phyloP scores from a whole-genome alignment of 352 stramenopile genomes.

The Phytophthora rubi region DNA sequence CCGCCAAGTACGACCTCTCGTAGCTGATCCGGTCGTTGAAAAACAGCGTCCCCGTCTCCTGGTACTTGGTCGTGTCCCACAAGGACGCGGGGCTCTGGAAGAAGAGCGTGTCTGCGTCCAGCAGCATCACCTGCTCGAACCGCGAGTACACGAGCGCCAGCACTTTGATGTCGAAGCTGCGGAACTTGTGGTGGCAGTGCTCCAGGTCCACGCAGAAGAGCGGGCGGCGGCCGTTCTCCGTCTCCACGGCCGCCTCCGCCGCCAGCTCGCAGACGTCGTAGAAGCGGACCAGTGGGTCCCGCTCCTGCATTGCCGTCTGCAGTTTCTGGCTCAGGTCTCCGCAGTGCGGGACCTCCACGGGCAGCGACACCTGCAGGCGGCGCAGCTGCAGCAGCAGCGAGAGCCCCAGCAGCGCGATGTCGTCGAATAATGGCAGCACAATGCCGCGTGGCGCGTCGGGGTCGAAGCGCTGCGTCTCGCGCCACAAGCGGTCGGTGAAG shows the following conservation, averaged over 20 bases:
- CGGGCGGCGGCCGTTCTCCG: slow-evolving; percentile 7
- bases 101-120: slow-evolving; percentile 62
- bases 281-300: slow-evolving; percentile 39
- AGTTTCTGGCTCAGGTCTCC: slow-evolving; percentile 49
- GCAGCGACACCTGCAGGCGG: slow-evolving; percentile 44
- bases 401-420: slow-evolving; percentile 54
- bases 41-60: slow-evolving; percentile 54
- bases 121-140: slow-evolving; percentile 58
- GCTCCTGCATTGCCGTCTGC: slow-evolving; percentile 32
- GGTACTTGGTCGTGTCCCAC: slow-evolving; percentile 43
- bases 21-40: slow-evolving; percentile 66
- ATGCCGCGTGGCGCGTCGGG: slow-evolving; percentile 37
- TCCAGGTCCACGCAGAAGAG: slow-evolving; percentile 53
- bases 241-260: slow-evolving; percentile 9
- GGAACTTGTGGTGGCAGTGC: slow-evolving; percentile 54
- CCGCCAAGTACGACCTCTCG: slow-evolving; percentile 38
- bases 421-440: slow-evolving; percentile 63
- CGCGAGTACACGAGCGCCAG: slow-evolving; percentile 47
- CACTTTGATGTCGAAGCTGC: slow-evolving; percentile 62
- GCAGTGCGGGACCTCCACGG: slow-evolving; percentile 69
- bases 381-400: slow-evolving; percentile 68
- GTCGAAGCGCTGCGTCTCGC: slow-evolving; percentile 28
- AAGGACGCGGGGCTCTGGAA: slow-evolving; percentile 48
- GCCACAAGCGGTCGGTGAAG: slow-evolving; percentile 36
- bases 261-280: slow-evolving; percentile 62